These are phyloP conservation scores for Geosmithia putterillii DNA, from an alignment of 2,329 filamentous ascomycete species.

Conservation along the genomic window DNA sequence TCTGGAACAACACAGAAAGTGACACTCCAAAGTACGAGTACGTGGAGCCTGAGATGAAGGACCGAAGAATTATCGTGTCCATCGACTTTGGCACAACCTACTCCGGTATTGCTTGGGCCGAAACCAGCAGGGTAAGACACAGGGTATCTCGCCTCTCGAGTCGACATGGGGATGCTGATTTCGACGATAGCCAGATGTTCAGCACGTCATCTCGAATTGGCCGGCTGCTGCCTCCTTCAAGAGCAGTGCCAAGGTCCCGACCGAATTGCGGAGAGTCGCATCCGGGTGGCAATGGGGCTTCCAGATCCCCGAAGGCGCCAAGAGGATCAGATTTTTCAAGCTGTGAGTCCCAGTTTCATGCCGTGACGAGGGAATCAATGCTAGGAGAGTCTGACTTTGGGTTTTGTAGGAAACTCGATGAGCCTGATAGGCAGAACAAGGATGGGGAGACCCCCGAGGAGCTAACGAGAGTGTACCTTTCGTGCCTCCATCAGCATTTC, in stretches of 20 bases:
- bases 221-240: constrained; percentile 19
- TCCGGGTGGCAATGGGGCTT: constrained; percentile 36
- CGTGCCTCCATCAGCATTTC: constrained; percentile 34
- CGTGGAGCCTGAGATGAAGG: constrained; percentile 1
- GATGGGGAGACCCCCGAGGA: constrained; percentile 22
- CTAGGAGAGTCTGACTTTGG: no score
- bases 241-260: constrained; percentile 33
- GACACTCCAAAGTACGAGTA: background rate
- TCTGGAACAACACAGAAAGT: background rate
- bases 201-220: constrained; percentile 30
- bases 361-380: no score
- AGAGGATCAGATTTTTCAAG: constrained; percentile 32
- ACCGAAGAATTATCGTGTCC: constrained; percentile 33
- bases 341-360: constrained; percentile 28
- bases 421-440: constrained; percentile 12
- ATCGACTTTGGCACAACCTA: constrained; percentile 47
- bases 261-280: constrained; percentile 28
- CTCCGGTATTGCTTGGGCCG: constrained; percentile 40
- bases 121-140: constrained; percentile 21
- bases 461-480: constrained; percentile 28
- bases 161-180: constrained; percentile 8
- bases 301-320: constrained; percentile 28
- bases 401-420: constrained; percentile 21
- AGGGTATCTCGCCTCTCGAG: background rate
- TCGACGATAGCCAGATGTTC: constrained; percentile 20